phyloP scores from a whole-genome alignment of 2,329 filamentous ascomycete species.

The Ascochyta koolunga region DNA sequence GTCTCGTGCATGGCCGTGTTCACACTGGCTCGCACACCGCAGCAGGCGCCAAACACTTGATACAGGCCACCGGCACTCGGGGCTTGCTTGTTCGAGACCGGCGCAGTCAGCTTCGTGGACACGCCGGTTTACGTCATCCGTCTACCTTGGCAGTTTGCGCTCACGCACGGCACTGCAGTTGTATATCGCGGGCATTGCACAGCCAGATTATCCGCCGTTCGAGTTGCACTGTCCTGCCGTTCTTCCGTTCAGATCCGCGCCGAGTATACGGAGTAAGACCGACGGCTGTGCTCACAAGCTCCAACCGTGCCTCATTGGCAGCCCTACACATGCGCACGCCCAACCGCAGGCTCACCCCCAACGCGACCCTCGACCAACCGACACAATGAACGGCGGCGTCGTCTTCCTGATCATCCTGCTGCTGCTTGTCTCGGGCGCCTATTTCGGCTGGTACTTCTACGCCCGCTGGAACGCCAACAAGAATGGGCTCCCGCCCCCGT shows the following conservation, averaged over 20 bases:
- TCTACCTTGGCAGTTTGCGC: slow-evolving; percentile 25
- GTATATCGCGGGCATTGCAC: slow-evolving; percentile 8
- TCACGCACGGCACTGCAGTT: slow-evolving; percentile 18
- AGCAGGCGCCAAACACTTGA: neutral
- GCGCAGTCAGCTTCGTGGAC: slow-evolving; percentile 10
- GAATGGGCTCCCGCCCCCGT: slow-evolving; percentile 76
- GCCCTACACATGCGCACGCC: slow-evolving; percentile 21
- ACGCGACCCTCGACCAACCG: slow-evolving; percentile 21
- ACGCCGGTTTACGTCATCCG: slow-evolving; percentile 33
- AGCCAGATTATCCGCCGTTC: neutral
- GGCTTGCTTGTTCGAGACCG: neutral
- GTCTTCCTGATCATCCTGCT: slow-evolving; percentile 77
- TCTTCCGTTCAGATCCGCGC: slow-evolving; percentile 11
- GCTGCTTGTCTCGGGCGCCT: slow-evolving; percentile 65
- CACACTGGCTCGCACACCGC: neutral
- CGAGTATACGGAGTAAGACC: slow-evolving; percentile 13
- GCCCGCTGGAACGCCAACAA: slow-evolving; percentile 74
- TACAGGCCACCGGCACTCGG: neutral
- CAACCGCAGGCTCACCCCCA: slow-evolving; percentile 14
- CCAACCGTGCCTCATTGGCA: slow-evolving; percentile 15
- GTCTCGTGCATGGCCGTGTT: neutral
- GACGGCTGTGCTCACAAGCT: slow-evolving; percentile 4
- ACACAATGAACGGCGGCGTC: slow-evolving; percentile 49
- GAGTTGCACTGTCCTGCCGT: slow-evolving; percentile 3
- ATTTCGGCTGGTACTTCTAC: slow-evolving; percentile 71